Evolutionary conservation across 148 eudicot genomes (phyloP).

Genomic region (Fagopyrum tataricum): DNA sequence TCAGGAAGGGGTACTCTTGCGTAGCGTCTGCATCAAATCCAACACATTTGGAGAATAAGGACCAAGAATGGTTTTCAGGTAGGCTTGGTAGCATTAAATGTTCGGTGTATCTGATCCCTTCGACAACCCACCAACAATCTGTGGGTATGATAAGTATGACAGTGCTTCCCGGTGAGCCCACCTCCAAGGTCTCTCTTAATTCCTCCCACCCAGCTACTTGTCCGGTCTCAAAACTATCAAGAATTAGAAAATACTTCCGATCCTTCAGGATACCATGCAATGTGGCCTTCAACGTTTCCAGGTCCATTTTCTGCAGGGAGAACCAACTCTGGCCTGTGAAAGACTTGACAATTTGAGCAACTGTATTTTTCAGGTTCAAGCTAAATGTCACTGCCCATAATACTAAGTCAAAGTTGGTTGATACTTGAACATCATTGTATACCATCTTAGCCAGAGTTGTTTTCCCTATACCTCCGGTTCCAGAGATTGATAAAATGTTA

Average conservation of each 20-base stretch:
- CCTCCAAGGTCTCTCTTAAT: not conserved
- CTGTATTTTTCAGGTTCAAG: not conserved
- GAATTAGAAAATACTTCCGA: not conserved
- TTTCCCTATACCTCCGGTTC: not conserved
- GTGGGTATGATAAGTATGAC: too few relatives aligned
- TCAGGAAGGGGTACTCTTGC: too few relatives aligned
- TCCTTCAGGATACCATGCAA: not conserved
- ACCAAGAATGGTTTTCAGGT: conserved; percentile 7
- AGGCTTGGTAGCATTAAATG: conserved; percentile 12
- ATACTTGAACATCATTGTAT: not conserved
- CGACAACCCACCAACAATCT: too few relatives aligned
- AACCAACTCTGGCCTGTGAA: not conserved
- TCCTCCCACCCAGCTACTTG: not conserved
- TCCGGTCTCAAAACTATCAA: not conserved
- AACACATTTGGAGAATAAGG: conserved; percentile 14
- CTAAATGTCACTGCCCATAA: not conserved
- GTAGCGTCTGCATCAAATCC: conserved; percentile 10
- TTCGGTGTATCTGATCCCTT: too few relatives aligned
- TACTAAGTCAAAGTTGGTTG: not conserved
- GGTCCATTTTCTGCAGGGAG: not conserved
- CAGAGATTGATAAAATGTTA: not conserved
- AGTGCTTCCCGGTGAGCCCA: not conserved
- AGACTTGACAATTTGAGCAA: not conserved
- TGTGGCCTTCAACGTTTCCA: not conserved
- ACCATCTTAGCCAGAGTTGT: not conserved